phyloP scores from a whole-genome alignment of 1,284 basidiomycete genomes.

The Mycena citricolor region DNA sequence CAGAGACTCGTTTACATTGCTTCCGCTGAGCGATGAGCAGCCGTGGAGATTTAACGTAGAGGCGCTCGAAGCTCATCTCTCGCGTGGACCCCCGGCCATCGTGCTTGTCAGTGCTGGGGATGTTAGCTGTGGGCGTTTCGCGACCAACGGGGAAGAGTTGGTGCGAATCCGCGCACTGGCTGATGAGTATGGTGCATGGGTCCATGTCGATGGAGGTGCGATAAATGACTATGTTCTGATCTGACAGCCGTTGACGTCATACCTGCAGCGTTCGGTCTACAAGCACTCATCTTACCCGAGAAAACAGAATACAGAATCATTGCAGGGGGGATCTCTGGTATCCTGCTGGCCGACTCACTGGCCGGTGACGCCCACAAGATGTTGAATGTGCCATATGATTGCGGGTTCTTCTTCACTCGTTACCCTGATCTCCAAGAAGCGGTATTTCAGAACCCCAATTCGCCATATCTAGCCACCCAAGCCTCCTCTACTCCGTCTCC shows the following conservation, averaged over 20 bases:
- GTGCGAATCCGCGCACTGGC: slow-evolving; percentile 16
- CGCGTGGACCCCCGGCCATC: slow-evolving; percentile 8
- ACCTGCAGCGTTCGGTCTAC: slow-evolving; percentile 17
- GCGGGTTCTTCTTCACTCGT: slow-evolving; percentile 21
- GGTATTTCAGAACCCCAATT: slow-evolving; percentile 16
- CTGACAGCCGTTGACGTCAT: neutral
- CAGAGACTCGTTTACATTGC: slow-evolving; percentile 3
- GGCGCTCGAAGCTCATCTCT: slow-evolving; percentile 8
- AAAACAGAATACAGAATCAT: slow-evolving; percentile 7
- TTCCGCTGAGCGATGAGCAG: slow-evolving; percentile 15
- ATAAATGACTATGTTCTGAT: no score
- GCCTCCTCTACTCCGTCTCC: slow-evolving; percentile 14
- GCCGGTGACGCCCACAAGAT: slow-evolving; percentile 21
- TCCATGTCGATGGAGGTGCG: slow-evolving; percentile 22
- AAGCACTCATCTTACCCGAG: slow-evolving; percentile 12
- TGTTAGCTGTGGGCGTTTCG: slow-evolving; percentile 17
- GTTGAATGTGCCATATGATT: slow-evolving; percentile 19
- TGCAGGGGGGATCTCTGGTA: slow-evolving; percentile 2
- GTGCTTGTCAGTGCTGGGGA: slow-evolving; percentile 19
- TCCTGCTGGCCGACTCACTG: slow-evolving; percentile 18
- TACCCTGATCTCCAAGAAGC: slow-evolving; percentile 11
- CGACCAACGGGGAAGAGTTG: slow-evolving; percentile 17
- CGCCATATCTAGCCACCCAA: slow-evolving; percentile 13
- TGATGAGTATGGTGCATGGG: slow-evolving; percentile 19
- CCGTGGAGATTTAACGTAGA: slow-evolving; percentile 20